Base-by-base conservation (phyloP, 1,284 basidiomycete species). In the Marasmius sp. region DNA sequence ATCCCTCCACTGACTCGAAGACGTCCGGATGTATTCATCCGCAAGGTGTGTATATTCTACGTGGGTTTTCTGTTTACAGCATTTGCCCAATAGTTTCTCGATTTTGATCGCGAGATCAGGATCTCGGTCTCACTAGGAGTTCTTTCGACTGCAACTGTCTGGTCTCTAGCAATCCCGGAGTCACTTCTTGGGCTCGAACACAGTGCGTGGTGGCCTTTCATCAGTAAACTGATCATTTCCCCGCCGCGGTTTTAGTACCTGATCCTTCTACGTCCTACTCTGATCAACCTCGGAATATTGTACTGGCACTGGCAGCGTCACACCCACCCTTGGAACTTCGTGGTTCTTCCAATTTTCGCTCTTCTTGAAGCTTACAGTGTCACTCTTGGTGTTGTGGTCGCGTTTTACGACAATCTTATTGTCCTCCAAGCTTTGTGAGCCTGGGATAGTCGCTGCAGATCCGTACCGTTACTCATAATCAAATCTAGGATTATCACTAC, bases 221-320 rank as follows among this genome's bases (percentile, higher is more conserved):
- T 56, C 27, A 6, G 22, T n/a, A 45, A 52, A 43, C 34, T n/a
- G 20, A 49, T 47, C 20, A 59, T 10, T 51, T 56, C 27, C 60
- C 54, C 34, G 22, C 14, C 34, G 27, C 37, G 22, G 4, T 58
- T 39, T 38, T 54, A 92, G 91, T 70, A 71, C 78, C 34, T 93
- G 91, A 91, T 72, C 88, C 2, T 85, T 93, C 75, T 92, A 90
- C 70, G 74, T 93, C 18, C 86, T 91, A 18, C 77, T 93, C 33
- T 82, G 45, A 73, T 92, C 69, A 89, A 88, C 65, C 85, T 95
- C 51, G 87, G 87, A 4, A 75, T 93, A 50, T 79, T 94, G 14
- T 95, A 86, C 79, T 94, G 91, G 90, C 94, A 95, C n/a, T n/a
- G n/a, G n/a, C n/a, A n/a, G 75, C 88, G 94, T 64, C 92, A 94